Base-by-base conservation (phyloP, 148 eudicot genomes). In the Persicaria tinctoria region DNA sequence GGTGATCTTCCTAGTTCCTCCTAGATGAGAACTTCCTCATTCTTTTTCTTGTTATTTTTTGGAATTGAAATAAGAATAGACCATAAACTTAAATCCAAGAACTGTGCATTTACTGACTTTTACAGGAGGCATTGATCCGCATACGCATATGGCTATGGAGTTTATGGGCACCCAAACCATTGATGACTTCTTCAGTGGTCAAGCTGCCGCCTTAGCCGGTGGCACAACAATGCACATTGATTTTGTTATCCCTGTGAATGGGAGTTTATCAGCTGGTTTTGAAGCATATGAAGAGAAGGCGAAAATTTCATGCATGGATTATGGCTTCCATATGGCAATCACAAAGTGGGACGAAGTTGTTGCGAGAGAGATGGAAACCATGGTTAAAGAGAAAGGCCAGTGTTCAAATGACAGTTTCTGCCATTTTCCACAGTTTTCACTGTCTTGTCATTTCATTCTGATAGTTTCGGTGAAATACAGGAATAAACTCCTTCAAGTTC, bases 221-320 rank as follows among this genome's bases (percentile, higher is more conserved):
- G 99, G 99, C 74, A 95, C 99, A n/a, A 95, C 99, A 59, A 89
- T 95, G 99, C 94, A 92, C 77, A 95, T 95, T 55, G 99, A 95
- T 83, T 95, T 95, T 87, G 88, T 92, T 70, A 90, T 92, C 76
- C 99, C 99, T 51, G 85, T 88, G 48, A 72, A 90, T 46, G 99
- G 99, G 50, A 95, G 89, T 76, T 83, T 92, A 74, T 85, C 93
- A 27, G 85, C 89, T 17, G 99, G 99, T 63, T 81, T 78, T 55
- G 83, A 95, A 78, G 81, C 90, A 8, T 92, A 95, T 75, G 80
- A 76, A 49, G 78, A 84, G 54, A 95, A 92, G 81, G 87, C 97
- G 6, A 79, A 86, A 75, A 85, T 80, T 69, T 83, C 99, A 20
- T 86, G 91, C 84, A 92, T 90, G 96, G 99, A 95, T 85, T 95